phyloP scores from a whole-genome alignment of 2,329 filamentous ascomycete species.

The Penicillium sp. region DNA sequence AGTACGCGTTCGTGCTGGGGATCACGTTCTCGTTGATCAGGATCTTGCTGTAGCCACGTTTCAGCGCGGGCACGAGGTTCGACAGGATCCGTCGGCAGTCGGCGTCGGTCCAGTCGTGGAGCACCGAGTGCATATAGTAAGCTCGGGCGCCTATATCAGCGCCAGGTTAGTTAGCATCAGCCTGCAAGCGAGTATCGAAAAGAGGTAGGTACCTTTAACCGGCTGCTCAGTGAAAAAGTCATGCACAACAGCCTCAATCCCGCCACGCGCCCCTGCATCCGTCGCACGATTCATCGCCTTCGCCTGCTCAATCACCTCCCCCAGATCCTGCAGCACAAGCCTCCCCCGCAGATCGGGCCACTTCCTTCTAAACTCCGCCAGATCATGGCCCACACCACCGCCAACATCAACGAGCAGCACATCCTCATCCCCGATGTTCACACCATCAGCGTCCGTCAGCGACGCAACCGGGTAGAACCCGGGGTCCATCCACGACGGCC shows the following conservation, averaged over 20 bases:
- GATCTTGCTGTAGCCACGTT: constrained; percentile 46
- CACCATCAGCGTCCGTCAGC: constrained; percentile 21
- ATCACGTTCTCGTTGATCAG: constrained; percentile 52
- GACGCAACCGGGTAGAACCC: constrained; percentile 36
- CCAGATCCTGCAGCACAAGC: constrained; percentile 56
- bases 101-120: constrained; percentile 40
- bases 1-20: constrained; percentile 41
- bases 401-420: constrained; percentile 51
- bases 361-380: constrained; percentile 43
- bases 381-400: constrained; percentile 49
- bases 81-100: constrained; percentile 38
- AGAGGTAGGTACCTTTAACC: constrained; percentile 42
- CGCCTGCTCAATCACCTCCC: constrained; percentile 38
- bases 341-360: constrained; percentile 46
- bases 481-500: constrained; percentile 37
- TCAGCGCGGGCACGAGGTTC: constrained; percentile 37
- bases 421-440: constrained; percentile 14
- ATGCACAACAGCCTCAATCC: constrained; percentile 44
- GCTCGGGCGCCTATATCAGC: constrained; percentile 38
- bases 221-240: constrained; percentile 56
- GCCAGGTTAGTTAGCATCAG: too few relatives aligned
- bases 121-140: constrained; percentile 24
- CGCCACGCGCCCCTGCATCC: not conserved
- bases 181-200: not conserved
- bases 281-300: constrained; percentile 17